phyloP scores from a whole-genome alignment of 805 yeast species.

The Metschnikowia vanudenii region DNA sequence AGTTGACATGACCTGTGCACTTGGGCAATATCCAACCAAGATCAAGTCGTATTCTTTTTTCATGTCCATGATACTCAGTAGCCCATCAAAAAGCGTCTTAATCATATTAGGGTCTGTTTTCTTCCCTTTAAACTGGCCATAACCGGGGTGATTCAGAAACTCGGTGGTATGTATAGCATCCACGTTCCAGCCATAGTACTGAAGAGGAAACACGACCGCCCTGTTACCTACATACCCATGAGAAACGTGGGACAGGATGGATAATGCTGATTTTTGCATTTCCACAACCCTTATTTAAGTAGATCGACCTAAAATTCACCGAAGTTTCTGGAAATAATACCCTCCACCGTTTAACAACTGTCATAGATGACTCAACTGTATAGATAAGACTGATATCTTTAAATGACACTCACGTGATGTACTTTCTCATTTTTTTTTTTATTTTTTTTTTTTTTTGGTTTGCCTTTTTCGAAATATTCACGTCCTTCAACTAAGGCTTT shows the following conservation, averaged over 20 bases:
- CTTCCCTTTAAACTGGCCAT: conserved; percentile 25
- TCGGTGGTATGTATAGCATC: conserved; percentile 21
- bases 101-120: conserved; percentile 45
- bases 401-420: conserved; percentile 2
- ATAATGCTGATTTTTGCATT: conserved; percentile 13
- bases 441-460: no score
- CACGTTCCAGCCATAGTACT: conserved; percentile 21
- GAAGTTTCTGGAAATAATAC: background rate
- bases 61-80: conserved; percentile 45
- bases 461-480: no score
- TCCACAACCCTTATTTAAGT: background rate
- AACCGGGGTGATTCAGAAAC: conserved; percentile 22
- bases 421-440: background rate
- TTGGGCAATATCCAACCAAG: conserved; percentile 79
- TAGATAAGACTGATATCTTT: background rate
- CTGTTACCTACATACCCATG: conserved; percentile 23
- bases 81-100: conserved; percentile 51
- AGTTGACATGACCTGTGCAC: conserved; percentile 47
- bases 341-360: no score
- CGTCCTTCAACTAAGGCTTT: background rate
- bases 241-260: conserved; percentile 21
- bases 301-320: background rate
- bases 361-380: background rate
- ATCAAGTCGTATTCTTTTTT: conserved; percentile 54
- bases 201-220: conserved; percentile 20